Evolutionary conservation across 371 early-diverging fungal genomes (phyloP), one percentile per base, ranked within the genome.

Genomic region (Phascolomyces articulosus): DNA sequence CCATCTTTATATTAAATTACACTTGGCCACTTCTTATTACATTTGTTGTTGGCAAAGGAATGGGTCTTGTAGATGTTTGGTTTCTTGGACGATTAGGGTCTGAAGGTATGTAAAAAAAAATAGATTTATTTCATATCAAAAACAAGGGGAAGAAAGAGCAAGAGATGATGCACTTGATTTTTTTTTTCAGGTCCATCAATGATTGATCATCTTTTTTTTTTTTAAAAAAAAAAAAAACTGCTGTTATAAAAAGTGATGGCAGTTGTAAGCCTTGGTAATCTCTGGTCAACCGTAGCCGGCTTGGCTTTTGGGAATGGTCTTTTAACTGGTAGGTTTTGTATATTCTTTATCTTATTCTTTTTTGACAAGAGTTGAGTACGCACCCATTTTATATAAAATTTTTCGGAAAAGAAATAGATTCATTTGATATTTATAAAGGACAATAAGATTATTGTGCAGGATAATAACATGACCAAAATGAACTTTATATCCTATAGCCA

Each of bases 161-260:
- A 34, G 11, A 34, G 11, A 34, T 0, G 34, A n/a, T n/a, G n/a
- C n/a, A n/a, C n/a, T n/a, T n/a, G 2, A 34, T 34, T 34, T 34
- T 2, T 34, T 58, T 21, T 29, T 13, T 41, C 23, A 6, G 28
- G 23, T 53, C 21, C 23, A 53, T 28, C 13, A 23, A 53, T 10
- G 53, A 34, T 23, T 28, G 28, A 23, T 31, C 18, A 29, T 34
- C 8, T n/a, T 21, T 3, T 55, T 55, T 55, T 55, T 55, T 29
- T 31, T 31, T 18, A 28, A 55, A 29, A 20, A 24, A n/a, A n/a
- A n/a, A n/a, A n/a, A n/a, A n/a, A n/a, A n/a, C n/a, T n/a, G n/a
- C n/a, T n/a, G n/a, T n/a, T n/a, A n/a, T n/a, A n/a, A n/a, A 57
- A 27, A 76, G 77, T 72, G 26, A 70, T 79, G 72, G 80, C 80